Evolutionary conservation across 345 rosid genomes (phyloP), one percentile per base, ranked within the genome.

Genomic region (Bruguiera sexangula): DNA sequence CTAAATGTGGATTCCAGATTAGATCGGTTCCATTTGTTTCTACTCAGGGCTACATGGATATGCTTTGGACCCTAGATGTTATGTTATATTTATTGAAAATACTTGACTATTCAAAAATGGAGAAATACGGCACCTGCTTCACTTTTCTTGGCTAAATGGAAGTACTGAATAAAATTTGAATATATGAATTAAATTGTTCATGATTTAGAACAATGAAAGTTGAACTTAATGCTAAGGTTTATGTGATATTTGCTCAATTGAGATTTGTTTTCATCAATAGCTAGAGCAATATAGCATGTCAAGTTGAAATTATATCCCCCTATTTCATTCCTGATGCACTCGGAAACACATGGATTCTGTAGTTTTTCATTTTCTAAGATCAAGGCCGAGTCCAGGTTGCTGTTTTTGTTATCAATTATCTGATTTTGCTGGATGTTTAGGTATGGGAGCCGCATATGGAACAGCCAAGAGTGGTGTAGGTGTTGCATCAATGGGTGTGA

Each of bases 371-470:
- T 56, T 56, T 56, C 29, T 56, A 22, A 56, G 60, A 24, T 56
- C 29, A 11, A 11, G 19, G 16, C 50, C 18, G 3, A 43, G 50
- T 13, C 3, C 5, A 13, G 50, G 50, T 43, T 43, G 18, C 4
- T 13, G 19, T 43, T 43, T 13, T 43, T 43, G 19, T 13, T 43
- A 13, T 15, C 16, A 43, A 43, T 43, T 43, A 13, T 43, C 16
- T 43, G 50, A 43, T 43, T 43, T 13, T 43, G 4, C 1, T 66
- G 36, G 57, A 43, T 70, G 52, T 24, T 67, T 74, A 90, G 98
- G 98, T 71, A 92, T 92, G 98, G 98, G 98, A 84, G 98, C 96
- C 64, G 96, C 98, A 1, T 92, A 92, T 60, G 98, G 98, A 32
- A 92, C 98, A 18, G 95, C 98, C 9, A 92, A 92, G 92, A 92